These are phyloP conservation scores for Hypseocharis bilobata DNA, from an alignment of 441 rosid genomes.

Conservation along the genomic window DNA sequence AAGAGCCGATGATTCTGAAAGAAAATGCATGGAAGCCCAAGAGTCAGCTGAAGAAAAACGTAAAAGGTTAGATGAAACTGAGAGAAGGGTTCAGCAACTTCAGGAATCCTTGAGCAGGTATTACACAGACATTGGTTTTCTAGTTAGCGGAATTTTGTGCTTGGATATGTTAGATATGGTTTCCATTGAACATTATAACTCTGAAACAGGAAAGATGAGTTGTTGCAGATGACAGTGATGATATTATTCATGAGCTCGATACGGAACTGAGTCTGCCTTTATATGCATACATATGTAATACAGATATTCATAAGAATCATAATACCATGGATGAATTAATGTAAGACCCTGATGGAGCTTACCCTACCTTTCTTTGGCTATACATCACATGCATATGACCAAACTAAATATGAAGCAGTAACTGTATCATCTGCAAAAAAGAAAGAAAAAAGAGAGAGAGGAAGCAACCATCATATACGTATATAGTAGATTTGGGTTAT, in stretches of 20 bases:
- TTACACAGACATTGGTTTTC: slow-evolving; percentile 1
- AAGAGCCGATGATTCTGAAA: slow-evolving; percentile 56
- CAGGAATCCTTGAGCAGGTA: slow-evolving; percentile 81
- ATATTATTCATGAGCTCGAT: not conserved
- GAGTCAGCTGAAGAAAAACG: slow-evolving; percentile 44
- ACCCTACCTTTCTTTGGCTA: too few relatives aligned
- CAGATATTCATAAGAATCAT: too few relatives aligned
- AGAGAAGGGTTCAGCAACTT: slow-evolving; percentile 62
- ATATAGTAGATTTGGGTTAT: too few relatives aligned
- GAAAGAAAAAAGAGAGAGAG: too few relatives aligned
- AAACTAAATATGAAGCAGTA: too few relatives aligned
- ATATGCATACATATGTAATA: too few relatives aligned
- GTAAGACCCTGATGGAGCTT: too few relatives aligned
- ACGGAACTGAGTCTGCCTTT: not conserved
- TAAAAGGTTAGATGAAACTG: slow-evolving; percentile 65
- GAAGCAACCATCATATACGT: not conserved
- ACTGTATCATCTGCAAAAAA: too few relatives aligned
- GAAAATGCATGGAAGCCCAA: slow-evolving; percentile 48
- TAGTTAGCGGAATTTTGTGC: not conserved
- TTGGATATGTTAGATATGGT: not conserved
- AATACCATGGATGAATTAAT: too few relatives aligned
- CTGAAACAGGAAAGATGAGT: slow-evolving; percentile 1
- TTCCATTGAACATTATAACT: not conserved
- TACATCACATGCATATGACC: too few relatives aligned
- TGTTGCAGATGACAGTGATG: slow-evolving; percentile 9